Base-by-base conservation (phyloP, 2,329 filamentous ascomycete genomes). In the Alternaria tenuissima region DNA sequence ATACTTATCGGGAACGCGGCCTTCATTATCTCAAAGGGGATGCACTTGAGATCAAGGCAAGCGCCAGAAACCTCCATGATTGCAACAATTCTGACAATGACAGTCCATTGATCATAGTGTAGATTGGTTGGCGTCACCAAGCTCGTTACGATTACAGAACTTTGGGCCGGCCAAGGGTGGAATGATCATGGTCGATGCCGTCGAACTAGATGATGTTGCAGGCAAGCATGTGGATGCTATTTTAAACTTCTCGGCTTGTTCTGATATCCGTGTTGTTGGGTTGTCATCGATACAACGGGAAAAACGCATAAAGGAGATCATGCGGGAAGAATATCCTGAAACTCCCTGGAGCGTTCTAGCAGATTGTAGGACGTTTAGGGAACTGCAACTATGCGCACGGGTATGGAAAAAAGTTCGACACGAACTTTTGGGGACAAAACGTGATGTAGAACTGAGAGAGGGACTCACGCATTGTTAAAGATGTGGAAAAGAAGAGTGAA, bases 401-500 rank as follows among this genome's bases (percentile, higher is more conserved):
- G 12, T 11, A n/a, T 1, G 3, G 12, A 32, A 16, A 4, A 24
- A 24, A 18, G 4, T 16, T 22, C 22, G 22, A 22, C 20, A 20
- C 20, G 20, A 20, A 20, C 20, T 20, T 20, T 20, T 20, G 20
- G 20, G 20, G 20, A 20, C 20, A 20, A 20, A 20, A 20, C 20
- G 20, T 20, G 20, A 20, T 20, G 20, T 20, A 20, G 20, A 20
- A 20, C 20, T 20, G 20, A 20, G 20, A 20, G 20, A 20, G 20
- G 20, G 20, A 20, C 20, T 20, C 20, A 20, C 20, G 20, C 20
- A 20, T 20, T 20, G 20, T 20, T 20, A 20, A 7, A 7, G 2
- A 7, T 24, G 5, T 16, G 0, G 8, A 16, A 3, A 3, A 12
- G 7, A 4, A 20, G 16, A 1, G 0, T 7, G 6, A 2, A 41